These are phyloP conservation scores for Hypoxylon sp. DNA, from an alignment of 2,329 filamentous ascomycete species.

Conservation along the genomic window DNA sequence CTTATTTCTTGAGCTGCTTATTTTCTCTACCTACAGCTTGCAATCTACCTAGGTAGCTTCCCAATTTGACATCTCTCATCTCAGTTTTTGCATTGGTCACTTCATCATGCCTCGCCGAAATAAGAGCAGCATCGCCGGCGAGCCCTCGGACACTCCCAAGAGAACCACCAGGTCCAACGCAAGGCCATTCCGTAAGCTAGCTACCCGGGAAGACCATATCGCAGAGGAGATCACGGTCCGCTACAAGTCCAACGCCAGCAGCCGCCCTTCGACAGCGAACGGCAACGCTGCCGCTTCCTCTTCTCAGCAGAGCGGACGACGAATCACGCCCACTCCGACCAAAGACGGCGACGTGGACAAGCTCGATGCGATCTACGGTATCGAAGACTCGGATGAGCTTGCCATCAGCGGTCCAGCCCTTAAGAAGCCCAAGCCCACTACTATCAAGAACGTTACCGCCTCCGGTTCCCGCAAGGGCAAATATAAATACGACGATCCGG, in stretches of 20 bases:
- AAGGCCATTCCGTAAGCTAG: neutral
- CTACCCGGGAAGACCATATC: neutral
- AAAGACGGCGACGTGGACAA: slow-evolving; percentile 35
- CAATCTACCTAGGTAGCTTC: too few relatives aligned
- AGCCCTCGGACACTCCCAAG: slow-evolving; percentile 11
- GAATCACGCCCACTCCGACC: slow-evolving; percentile 23
- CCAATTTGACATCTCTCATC: neutral
- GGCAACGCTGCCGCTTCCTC: neutral
- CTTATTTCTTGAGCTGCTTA: slow-evolving; percentile 5
- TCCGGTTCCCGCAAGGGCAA: slow-evolving; percentile 44
- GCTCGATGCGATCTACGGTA: slow-evolving; percentile 15
- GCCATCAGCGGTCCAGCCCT: slow-evolving; percentile 26
- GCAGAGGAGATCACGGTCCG: slow-evolving; percentile 30
- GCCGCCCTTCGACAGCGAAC: slow-evolving; percentile 35
- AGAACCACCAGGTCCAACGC: slow-evolving; percentile 28
- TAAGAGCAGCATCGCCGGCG: slow-evolving; percentile 13
- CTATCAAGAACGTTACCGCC: slow-evolving; percentile 44
- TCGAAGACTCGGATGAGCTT: slow-evolving; percentile 37
- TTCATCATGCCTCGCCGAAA: slow-evolving; percentile 39
- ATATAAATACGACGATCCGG: slow-evolving; percentile 48
- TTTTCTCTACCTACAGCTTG: too few relatives aligned
- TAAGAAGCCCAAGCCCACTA: slow-evolving; percentile 44
- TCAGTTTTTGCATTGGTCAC: neutral
- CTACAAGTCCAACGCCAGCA: slow-evolving; percentile 19
- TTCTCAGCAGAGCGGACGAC: slow-evolving; percentile 3